Percentiles rank a stretch among this genome's conserved stretches.
Evolutionary conservation across 1,139 yeast species (phyloP).

Genomic region (Debaryomyces coudertii): DNA sequence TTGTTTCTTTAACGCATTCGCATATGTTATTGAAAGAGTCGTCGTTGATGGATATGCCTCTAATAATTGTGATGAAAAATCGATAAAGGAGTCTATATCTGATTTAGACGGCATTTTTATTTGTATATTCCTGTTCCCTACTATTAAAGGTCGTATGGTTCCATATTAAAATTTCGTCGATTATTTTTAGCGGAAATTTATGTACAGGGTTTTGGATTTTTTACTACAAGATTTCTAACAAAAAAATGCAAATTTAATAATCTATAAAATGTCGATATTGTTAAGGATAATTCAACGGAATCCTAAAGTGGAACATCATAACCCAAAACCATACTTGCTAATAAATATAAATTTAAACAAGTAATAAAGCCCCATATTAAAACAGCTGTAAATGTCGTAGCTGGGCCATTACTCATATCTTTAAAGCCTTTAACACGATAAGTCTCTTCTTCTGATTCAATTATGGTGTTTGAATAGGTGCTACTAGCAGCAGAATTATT

Average conservation of each 20-base stretch:
- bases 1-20: conserved; percentile 31
- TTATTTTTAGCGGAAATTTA: neutral
- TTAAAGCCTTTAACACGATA: conserved; percentile 40
- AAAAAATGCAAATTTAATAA: conserved; percentile 4
- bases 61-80: conserved; percentile 35
- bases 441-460: conserved; percentile 13
- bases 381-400: conserved; percentile 47
- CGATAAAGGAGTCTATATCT: conserved; percentile 40
- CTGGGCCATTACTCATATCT: conserved; percentile 58
- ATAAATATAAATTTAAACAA: conserved; percentile 52
- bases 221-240: neutral
- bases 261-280: conserved; percentile 5
- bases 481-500: neutral
- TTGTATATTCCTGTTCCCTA: neutral
- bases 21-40: conserved; percentile 43
- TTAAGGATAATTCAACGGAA: conserved; percentile 2
- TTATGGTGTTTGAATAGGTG: conserved; percentile 9
- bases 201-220: conserved; percentile 3
- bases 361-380: conserved; percentile 57
- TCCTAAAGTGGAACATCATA: conserved; percentile 41
- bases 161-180: conserved; percentile 6
- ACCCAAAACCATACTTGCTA: conserved; percentile 50
- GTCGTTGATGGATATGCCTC: conserved; percentile 44
- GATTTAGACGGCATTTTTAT: conserved; percentile 11
- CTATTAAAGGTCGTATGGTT: neutral